These are phyloP conservation scores for Panaeolus cyanescens DNA, from an alignment of 768 basidiomycete genomes.

Conservation along the genomic window DNA sequence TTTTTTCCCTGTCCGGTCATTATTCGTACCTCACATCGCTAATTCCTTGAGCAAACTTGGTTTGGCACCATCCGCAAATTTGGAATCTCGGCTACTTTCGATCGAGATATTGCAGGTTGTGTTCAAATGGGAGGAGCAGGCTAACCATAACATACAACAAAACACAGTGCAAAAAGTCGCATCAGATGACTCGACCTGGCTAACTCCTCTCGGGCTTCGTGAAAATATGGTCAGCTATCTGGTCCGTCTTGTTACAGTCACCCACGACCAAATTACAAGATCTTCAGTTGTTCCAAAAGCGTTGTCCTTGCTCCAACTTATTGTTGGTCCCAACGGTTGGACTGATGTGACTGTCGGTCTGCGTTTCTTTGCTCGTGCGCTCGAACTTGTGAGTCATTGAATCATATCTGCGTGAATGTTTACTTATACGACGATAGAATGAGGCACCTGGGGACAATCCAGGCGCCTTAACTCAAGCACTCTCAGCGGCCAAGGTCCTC, in stretches of 20 bases:
- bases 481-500: slow-evolving; percentile 85
- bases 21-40: slow-evolving; percentile 94
- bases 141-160: slow-evolving; percentile 31
- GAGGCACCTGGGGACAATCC: slow-evolving; percentile 70
- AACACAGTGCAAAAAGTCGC: slow-evolving; percentile 19
- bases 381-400: slow-evolving; percentile 66
- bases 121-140: slow-evolving; percentile 89
- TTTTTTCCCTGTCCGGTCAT: slow-evolving; percentile 89
- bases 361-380: slow-evolving; percentile 82
- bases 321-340: slow-evolving; percentile 86
- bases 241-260: slow-evolving; percentile 82
- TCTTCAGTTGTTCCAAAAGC: slow-evolving; percentile 61
- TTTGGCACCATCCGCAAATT: slow-evolving; percentile 66
- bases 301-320: slow-evolving; percentile 66
- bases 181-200: slow-evolving; percentile 48
- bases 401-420: background rate
- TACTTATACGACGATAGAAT: slow-evolving; percentile 43
- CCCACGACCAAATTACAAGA: slow-evolving; percentile 53
- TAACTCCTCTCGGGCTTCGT: slow-evolving; percentile 75
- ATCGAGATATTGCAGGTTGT: slow-evolving; percentile 92
- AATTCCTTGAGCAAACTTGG: slow-evolving; percentile 88
- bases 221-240: slow-evolving; percentile 96
- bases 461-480: slow-evolving; percentile 61
- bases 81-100: slow-evolving; percentile 83
- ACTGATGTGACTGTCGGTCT: slow-evolving; percentile 90